Evolutionary conservation across 2,329 filamentous ascomycete genomes (phyloP).

Genomic region (Colletotrichum chlorophyti): DNA sequence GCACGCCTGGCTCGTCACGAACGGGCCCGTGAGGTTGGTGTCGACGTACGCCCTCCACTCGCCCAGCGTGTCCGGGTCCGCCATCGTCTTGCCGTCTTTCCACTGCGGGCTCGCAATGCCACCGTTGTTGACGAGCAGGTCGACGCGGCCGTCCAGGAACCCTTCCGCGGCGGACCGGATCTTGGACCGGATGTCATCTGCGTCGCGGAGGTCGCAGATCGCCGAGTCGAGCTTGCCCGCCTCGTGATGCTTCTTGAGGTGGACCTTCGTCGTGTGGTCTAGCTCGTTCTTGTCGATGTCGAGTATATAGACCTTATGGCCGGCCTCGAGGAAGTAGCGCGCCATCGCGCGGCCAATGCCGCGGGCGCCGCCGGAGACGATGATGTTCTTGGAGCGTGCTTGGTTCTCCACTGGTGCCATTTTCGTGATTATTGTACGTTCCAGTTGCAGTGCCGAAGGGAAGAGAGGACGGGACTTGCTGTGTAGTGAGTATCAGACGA

Average conservation of each 20-base stretch:
- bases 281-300: constrained; percentile 50
- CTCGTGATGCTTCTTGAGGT: constrained; percentile 36
- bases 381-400: neutral
- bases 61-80: constrained; percentile 46
- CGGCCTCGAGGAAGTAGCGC: constrained; percentile 46
- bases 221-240: constrained; percentile 38
- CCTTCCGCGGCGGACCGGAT: constrained; percentile 40
- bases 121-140: constrained; percentile 47
- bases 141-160: constrained; percentile 44
- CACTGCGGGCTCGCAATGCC: constrained; percentile 44
- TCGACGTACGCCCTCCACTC: constrained; percentile 54
- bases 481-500: too few relatives aligned
- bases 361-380: constrained; percentile 43
- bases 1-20: constrained; percentile 52
- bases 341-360: constrained; percentile 53
- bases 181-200: constrained; percentile 41
- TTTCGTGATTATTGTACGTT: neutral
- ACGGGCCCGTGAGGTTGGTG: constrained; percentile 53
- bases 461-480: too few relatives aligned
- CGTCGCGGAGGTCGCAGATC: constrained; percentile 48
- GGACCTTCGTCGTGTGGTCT: constrained; percentile 40
- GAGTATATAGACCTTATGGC: constrained; percentile 52
- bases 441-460: neutral
- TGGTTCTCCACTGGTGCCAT: neutral
- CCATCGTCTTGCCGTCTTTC: constrained; percentile 53